A percentile compares a stretch with the other conserved stretches of the same genome.
Evolutionary conservation across 2,329 filamentous ascomycete species (phyloP).

Genomic region (Metarhizium album): DNA sequence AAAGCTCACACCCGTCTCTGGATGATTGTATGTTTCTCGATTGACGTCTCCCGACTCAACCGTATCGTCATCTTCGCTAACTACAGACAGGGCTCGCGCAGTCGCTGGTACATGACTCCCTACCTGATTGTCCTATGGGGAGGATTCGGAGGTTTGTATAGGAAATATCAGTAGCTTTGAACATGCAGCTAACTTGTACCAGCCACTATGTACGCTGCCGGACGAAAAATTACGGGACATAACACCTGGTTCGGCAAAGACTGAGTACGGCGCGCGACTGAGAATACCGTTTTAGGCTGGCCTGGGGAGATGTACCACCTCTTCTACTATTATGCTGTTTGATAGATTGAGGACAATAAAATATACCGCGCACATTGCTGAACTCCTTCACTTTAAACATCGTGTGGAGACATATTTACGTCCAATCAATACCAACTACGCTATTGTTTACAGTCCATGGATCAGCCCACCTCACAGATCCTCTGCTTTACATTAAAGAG

Average conservation of each 20-base stretch:
- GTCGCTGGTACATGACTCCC: conserved; percentile 53
- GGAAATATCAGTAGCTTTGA: not conserved
- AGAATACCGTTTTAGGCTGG: not conserved
- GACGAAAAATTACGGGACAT: conserved; percentile 63
- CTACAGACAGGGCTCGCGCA: conserved; percentile 47
- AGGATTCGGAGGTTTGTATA: conserved; percentile 47
- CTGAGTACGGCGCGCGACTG: conserved; percentile 20
- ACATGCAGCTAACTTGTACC: conserved; percentile 1
- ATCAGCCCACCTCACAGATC: not conserved
- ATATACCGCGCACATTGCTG: too few relatives aligned
- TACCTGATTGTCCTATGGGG: conserved; percentile 58
- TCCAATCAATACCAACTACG: not conserved
- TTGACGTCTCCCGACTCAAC: conserved; percentile 6
- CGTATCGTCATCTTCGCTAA: conserved; percentile 1
- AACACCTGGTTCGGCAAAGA: conserved; percentile 64
- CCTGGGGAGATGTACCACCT: not conserved
- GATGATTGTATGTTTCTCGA: conserved; percentile 57
- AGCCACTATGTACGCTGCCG: conserved; percentile 60
- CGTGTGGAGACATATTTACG: not conserved
- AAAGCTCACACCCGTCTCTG: conserved; percentile 59
- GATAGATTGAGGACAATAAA: not conserved
- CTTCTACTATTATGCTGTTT: not conserved
- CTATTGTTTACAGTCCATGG: not conserved
- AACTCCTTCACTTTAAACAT: not conserved
- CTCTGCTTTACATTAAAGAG: not conserved